Conservation (phyloP, 225 moss, liverwort and hornwort genomes). For the Pseudoscleropodium purum region DNA sequence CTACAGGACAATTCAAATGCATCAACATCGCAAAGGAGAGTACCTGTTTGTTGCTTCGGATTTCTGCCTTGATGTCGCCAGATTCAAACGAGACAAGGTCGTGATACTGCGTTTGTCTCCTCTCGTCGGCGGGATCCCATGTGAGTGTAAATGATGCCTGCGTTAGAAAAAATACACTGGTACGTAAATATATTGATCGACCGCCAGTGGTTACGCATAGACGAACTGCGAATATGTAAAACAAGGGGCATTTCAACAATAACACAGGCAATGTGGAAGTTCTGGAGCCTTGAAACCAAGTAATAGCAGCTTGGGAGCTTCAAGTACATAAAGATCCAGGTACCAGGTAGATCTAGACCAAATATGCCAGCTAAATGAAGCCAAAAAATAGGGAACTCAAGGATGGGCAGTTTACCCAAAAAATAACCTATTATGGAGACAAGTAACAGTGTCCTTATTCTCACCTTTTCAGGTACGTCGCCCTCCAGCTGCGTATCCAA, state of each 20-base stretch:
- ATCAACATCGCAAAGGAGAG: not conserved
- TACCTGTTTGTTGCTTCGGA: conserved; percentile 78
- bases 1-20: not conserved
- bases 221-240: not conserved
- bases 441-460: not conserved
- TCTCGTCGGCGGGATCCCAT: conserved; percentile 44
- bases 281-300: not conserved
- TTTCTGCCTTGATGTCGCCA: conserved; percentile 74
- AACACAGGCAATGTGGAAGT: not conserved
- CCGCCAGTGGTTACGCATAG: not conserved
- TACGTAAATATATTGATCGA: not conserved
- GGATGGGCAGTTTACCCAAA: not conserved
- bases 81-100: conserved; percentile 71
- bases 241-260: not conserved
- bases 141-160: conserved; percentile 70
- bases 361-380: not conserved
- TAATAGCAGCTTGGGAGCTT: not conserved
- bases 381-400: not conserved
- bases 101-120: conserved; percentile 47
- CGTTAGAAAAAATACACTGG: not conserved
- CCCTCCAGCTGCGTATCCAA: conserved; percentile 36
- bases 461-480: conserved; percentile 49
- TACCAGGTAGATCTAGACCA: not conserved
- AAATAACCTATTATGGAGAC: not conserved
- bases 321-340: not conserved